These are phyloP conservation scores for Aphanomyces stellatus DNA, from an alignment of 352 stramenopile genomes.

Conservation along the genomic window DNA sequence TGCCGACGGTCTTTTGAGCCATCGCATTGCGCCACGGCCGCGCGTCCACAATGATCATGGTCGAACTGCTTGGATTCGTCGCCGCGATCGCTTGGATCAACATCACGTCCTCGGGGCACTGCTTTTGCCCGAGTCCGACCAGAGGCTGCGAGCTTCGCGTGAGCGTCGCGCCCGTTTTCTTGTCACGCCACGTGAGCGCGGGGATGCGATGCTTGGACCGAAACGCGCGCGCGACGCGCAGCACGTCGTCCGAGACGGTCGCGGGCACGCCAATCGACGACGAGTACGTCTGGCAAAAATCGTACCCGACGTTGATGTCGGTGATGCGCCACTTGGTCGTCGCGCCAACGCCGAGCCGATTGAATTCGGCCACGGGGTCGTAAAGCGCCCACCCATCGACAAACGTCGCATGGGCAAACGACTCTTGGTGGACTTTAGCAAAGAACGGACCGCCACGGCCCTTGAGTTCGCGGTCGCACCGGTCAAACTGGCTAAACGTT, in stretches of 20 bases:
- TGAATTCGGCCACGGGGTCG: slow-evolving; percentile 56
- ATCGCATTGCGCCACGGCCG: slow-evolving; percentile 85
- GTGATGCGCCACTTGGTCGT: slow-evolving; percentile 64
- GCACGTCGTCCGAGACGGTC: slow-evolving; percentile 49
- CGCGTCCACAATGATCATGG: slow-evolving; percentile 85
- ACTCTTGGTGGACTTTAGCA: slow-evolving; percentile 49
- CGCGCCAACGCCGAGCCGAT: slow-evolving; percentile 29
- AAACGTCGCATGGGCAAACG: slow-evolving; percentile 31
- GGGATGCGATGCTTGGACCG: slow-evolving; percentile 77
- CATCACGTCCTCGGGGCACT: slow-evolving; percentile 78
- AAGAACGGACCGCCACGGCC: slow-evolving; percentile 44
- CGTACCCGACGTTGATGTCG: slow-evolving; percentile 53
- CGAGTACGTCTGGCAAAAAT: slow-evolving; percentile 69
- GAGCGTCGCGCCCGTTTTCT: slow-evolving; percentile 60
- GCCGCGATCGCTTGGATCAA: slow-evolving; percentile 74
- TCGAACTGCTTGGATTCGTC: slow-evolving; percentile 62
- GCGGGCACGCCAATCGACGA: slow-evolving; percentile 59
- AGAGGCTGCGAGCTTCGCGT: slow-evolving; percentile 79
- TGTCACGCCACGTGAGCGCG: slow-evolving; percentile 72
- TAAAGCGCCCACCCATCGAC: slow-evolving; percentile 63
- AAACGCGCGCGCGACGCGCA: slow-evolving; percentile 57
- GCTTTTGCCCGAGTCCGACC: slow-evolving; percentile 66
- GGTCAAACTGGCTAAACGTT: slow-evolving; percentile 69
- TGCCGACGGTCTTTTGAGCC: slow-evolving; percentile 83
- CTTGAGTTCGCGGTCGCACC: slow-evolving; percentile 44